Evolutionary conservation across 257 asterid genomes (phyloP), one percentile per base, ranked within the genome.

Genomic region (Solanum bulbocastanum): DNA sequence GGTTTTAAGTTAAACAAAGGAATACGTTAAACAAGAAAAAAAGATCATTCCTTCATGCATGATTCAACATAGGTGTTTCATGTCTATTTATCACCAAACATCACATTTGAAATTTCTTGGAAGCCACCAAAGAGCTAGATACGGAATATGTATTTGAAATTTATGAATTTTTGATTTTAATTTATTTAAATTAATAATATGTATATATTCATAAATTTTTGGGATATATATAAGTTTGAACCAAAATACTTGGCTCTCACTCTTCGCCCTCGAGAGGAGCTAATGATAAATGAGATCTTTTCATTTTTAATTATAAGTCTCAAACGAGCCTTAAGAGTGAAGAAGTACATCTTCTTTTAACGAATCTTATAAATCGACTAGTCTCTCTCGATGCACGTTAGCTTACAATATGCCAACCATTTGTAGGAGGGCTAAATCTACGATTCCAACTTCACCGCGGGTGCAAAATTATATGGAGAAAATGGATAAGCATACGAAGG

Each of bases 41-140:
- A 60, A 40, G 22, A 2, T 37, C 71, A 37, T 87, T 30, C 42
- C 87, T 83, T 89, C 86, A 56, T 87, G 85, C 85, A 62, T 14
- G 90, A 89, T 69, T 90, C 94, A 91, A 89, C 91, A 91, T 46
- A 88, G 89, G 87, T 85, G 87, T 75, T 87, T 87, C 60, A 23
- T 39, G 83, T n/a, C 83, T 40, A 76, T 40, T 36, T 30, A 25
- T 74, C 36, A 15, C 66, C 85, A 30, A 52, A 39, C 76, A 58
- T 62, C 36, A 37, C 39, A 23, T 87, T 91, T 90, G 94, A 92
- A 91, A 88, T 84, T 89, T 88, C 72, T n/a, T 9, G 52, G 69
- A n/a, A 33, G 46, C 60, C 23, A 32, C 20, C 5, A 83, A 56
- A 3, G 33, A 37, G 11, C 3, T 18, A 1, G 14, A 2, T 12